Evolutionary conservation across 768 basidiomycete genomes (phyloP), one percentile per base, ranked within the genome.

Genomic region (Dacryopinax primogenitus): DNA sequence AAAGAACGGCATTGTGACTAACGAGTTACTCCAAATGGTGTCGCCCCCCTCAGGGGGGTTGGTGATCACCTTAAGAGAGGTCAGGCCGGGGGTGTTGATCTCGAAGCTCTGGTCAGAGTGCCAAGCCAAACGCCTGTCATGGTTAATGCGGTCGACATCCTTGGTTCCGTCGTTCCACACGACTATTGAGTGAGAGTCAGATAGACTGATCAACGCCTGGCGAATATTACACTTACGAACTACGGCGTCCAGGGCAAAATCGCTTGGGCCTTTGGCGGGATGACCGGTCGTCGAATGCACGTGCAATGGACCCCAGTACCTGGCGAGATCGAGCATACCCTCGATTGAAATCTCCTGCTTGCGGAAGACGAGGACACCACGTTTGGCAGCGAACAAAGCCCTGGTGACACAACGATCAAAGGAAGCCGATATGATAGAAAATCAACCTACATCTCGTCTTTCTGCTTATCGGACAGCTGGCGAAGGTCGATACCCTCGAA

Each of bases 41-140:
- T 76, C 75, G 32, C 74, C 74, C 9, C 75, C 75, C 28, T 71
- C 71, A 18, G 73, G 73, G 2, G 75, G 75, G 0, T 72, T 72
- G 41, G 71, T 69, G 33, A 75, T 65, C n/a, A 74, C 67, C n/a
- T 68, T 66, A 12, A 76, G 68, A 15, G 74, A 71, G 26, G 75
- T 76, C 15, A 74, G 68, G 51, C 73, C 74, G 18, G 74, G 74
- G 28, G 72, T 72, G 62, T 73, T 72, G 2, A 71, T 66, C 66
- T 76, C 75, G 71, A 73, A 76, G 4, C 73, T 74, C 34, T 75
- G 74, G 44, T 76, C 75, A 3, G 62, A 62, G 62, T 62, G 62
- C 33, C 33, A 62, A 23, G 35, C 9, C 62, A 34, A 2, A 15
- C 33, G 3, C 62, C 35, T 62, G 62, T 33, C 33, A 21, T 34